Percentiles rank a stretch among this genome's conserved stretches.
phyloP scores from a whole-genome alignment of 2,329 filamentous ascomycete species.

The Monilinia polystroma region DNA sequence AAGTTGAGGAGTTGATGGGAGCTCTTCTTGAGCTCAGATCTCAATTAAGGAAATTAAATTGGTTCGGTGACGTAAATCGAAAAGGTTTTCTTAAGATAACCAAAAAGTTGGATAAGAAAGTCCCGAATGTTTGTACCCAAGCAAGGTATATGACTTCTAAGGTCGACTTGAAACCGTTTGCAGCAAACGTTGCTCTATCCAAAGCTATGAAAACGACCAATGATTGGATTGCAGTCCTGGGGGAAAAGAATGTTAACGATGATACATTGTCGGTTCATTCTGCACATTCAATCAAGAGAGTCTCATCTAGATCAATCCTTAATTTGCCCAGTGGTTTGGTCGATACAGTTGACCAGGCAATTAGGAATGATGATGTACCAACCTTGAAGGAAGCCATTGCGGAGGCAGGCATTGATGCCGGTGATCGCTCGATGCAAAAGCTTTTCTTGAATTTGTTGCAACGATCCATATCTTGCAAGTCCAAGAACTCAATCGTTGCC shows the following conservation, averaged over 20 bases:
- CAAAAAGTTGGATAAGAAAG: constrained; percentile 97
- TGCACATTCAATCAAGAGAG: constrained; percentile 69
- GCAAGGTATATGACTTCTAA: constrained; percentile 85
- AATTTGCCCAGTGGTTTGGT: constrained; percentile 67
- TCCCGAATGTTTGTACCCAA: constrained; percentile 72
- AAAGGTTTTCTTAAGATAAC: constrained; percentile 97
- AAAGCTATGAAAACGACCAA: constrained; percentile 71
- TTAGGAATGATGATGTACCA: constrained; percentile 64
- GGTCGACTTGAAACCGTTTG: constrained; percentile 85
- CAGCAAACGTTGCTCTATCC: constrained; percentile 64
- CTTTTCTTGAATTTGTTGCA: constrained; percentile 80
- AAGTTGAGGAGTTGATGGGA: constrained; percentile 86
- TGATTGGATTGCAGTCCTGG: constrained; percentile 82
- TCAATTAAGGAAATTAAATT: constrained; percentile 87
- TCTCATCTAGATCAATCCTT: constrained; percentile 71
- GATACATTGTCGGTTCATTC: constrained; percentile 71
- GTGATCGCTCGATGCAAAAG: constrained; percentile 57
- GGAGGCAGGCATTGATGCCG: constrained; percentile 55
- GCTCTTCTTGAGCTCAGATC: constrained; percentile 85
- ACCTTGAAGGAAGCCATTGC: constrained; percentile 57
- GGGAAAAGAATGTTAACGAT: constrained; percentile 73
- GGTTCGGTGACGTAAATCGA: constrained; percentile 97
- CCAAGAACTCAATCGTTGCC: constrained; percentile 67
- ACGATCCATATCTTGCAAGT: constrained; percentile 68
- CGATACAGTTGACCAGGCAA: constrained; percentile 70